Percentiles rank a stretch among this genome's conserved stretches.
Conservation (phyloP, 75 land plant genomes). For the Picea sitchensis region DNA sequence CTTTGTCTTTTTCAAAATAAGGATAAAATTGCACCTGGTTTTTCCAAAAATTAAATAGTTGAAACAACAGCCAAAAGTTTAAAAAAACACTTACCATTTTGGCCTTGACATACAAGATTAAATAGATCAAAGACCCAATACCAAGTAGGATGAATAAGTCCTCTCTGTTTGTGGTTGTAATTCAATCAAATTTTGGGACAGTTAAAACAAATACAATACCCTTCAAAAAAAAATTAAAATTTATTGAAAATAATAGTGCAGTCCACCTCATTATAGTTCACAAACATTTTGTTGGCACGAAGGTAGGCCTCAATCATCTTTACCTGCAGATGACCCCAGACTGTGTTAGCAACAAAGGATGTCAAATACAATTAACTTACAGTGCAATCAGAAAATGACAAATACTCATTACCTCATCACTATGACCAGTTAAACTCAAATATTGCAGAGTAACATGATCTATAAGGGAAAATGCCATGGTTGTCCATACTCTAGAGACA, state of each 20-base stretch:
- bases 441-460: conserved; percentile 40
- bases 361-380: neutral
- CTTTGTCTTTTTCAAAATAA: neutral
- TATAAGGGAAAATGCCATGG: conserved; percentile 95
- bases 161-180: conserved; percentile 65
- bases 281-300: neutral
- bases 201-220: neutral
- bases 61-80: neutral
- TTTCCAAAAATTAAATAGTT: neutral
- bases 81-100: conserved; percentile 44
- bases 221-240: neutral
- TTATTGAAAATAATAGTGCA: neutral
- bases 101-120: conserved; percentile 82
- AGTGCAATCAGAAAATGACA: neutral
- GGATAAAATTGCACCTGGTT: neutral
- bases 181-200: neutral
- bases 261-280: conserved; percentile 72
- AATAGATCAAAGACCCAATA: conserved; percentile 63
- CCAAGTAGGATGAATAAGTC: conserved; percentile 64
- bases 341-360: too few species aligned
- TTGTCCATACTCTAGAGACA: conserved; percentile 94
- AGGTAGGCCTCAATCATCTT: neutral
- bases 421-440: neutral
- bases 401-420: conserved; percentile 42
- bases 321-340: neutral